Evolutionary conservation across 2,329 filamentous ascomycete species (phyloP).

Genomic region (Aspergillus flavus): DNA sequence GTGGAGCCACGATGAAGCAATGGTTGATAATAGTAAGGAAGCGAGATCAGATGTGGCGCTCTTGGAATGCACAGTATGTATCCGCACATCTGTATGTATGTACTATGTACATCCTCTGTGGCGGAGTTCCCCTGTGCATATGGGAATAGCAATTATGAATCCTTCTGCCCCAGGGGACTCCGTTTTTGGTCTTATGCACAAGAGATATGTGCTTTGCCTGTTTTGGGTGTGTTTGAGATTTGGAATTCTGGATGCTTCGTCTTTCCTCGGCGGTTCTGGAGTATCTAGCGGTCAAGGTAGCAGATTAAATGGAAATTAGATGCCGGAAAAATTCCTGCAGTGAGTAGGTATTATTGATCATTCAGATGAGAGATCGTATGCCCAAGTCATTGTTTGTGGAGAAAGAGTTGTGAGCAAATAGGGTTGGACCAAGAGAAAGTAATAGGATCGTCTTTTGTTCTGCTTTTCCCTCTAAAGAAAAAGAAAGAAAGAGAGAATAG

Average conservation of each 20-base stretch:
- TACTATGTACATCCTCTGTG: neutral
- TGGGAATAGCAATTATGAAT: neutral
- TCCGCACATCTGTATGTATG: neutral
- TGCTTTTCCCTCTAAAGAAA: neutral
- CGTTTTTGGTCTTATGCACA: neutral
- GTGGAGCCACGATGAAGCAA: constrained; percentile 1
- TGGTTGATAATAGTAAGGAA: neutral
- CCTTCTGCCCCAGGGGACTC: neutral
- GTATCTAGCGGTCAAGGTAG: neutral
- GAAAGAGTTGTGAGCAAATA: too few species aligned
- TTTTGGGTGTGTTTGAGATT: neutral
- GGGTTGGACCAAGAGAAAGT: neutral
- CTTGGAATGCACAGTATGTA: neutral
- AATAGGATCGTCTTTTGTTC: neutral
- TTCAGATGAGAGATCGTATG: neutral
- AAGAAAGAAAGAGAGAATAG: neutral
- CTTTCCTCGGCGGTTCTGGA: neutral
- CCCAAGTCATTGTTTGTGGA: neutral
- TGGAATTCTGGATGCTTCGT: neutral
- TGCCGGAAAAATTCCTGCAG: neutral
- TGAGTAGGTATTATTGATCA: neutral
- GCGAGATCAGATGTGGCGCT: neutral
- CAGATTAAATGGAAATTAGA: neutral
- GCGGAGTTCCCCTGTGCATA: neutral
- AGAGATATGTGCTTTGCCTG: neutral